Evolutionary conservation across 257 asterid species (phyloP), one percentile per base, ranked within the genome.

Genomic region (Haberlea rhodopensis): DNA sequence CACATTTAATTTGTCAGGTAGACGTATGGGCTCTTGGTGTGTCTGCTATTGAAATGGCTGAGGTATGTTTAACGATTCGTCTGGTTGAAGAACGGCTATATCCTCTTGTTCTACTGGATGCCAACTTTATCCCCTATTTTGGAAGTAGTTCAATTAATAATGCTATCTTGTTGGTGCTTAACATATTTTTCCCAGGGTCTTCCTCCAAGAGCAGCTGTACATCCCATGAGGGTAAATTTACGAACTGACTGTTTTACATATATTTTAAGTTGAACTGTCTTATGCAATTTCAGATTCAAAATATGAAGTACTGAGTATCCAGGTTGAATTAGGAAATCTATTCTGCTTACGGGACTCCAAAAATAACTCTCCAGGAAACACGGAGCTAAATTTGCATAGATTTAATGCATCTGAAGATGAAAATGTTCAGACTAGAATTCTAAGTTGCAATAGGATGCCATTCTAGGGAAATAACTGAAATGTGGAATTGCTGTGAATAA

Each of bases 11-110:
- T 54, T 68, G 62, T 67, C 85, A 92, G 99, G 99, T 94, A 66
- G 99, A 94, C 80, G 99, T 94, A 77, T 94, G 99, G 99, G 99
- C 99, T 69, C 96, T 94, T 73, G 99, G 99, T 78, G 97, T 94
- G 67, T 85, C 99, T 68, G 99, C 97, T 45, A 94, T 94, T 60
- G 99, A 94, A 89, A 94, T 94, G 99, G 99, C 99, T 9, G 99
- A 94, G 97, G 99, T 87, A 85, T 65, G 61, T 65, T 40, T 6
- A 52, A 53, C 63, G 31, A 24, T 69, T 63, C n/a, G 11, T 46
- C 62, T 43, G 11, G 23, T 57, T 67, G 25, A 28, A 18, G 37
- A 13, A 43, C 24, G 43, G 62, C 71, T 63, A 57, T 48, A 31
- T 73, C 64, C 65, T 67, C 29, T 62, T 45, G 69, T 53, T 59